Evolutionary conservation across 306 rosid species (phyloP), one percentile per base, ranked within the genome.

Genomic region (Neltuma alba): DNA sequence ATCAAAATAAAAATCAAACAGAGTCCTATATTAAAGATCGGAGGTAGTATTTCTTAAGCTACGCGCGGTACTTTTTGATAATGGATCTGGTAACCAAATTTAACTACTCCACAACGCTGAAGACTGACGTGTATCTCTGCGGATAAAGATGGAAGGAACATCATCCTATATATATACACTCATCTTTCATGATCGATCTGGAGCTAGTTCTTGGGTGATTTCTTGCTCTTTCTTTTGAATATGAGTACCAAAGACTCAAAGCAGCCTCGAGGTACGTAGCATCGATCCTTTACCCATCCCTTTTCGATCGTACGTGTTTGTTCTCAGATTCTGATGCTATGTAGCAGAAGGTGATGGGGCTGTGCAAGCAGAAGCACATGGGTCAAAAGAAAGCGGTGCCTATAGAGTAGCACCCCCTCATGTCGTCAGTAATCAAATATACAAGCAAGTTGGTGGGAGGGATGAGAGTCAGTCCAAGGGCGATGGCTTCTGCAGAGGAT

Each of bases 401-500:
- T n/a, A 81, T 81, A 74, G 75, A 47, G 68, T 66, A 65, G 45
- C 72, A 27, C 80, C 82, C 1, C 80, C 83, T 60, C 48, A 80
- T 14, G 27, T 70, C 12, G 7, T 25, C 10, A 14, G 36, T 42
- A 31, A 27, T 10, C 66, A 55, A 67, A 25, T 77, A 14, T 48
- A 64, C 61, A 34, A 79, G 64, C 66, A 65, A 4, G 36, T 25
- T 47, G 72, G 60, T 64, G 72, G 80, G 31, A 75, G 5, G 9
- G 47, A 47, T 37, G 76, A 86, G 69, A 86, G 80, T 38, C 74
- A 66, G 50, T 28, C 63, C 64, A 87, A 83, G 78, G 88, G 88
- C 27, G 42, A 82, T 57, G 90, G 90, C 10, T 87, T 87, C 72
- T 84, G 90, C 86, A 81, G 84, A 78, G 84, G 90, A 82, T 79